Evolutionary conservation across 805 yeast genomes (phyloP).

Genomic region (Kluyveromyces wickerhamii): DNA sequence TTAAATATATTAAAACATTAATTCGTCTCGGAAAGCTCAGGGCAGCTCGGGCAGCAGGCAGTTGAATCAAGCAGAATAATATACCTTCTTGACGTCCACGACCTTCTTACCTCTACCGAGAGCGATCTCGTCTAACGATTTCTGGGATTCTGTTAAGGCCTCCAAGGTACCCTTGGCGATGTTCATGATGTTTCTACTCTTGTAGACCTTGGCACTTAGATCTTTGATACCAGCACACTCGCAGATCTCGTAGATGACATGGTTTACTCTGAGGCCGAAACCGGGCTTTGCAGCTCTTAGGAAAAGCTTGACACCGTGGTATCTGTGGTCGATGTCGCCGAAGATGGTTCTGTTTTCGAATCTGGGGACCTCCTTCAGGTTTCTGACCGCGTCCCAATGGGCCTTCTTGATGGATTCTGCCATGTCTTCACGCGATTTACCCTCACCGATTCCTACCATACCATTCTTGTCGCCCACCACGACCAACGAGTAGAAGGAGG

Average conservation of each 20-base stretch:
- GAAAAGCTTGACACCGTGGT: conserved; percentile 76
- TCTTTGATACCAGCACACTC: conserved; percentile 92
- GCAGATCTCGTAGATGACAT: conserved; percentile 82
- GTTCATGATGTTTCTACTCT: conserved; percentile 91
- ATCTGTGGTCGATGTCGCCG: conserved; percentile 75
- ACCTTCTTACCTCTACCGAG: conserved; percentile 89
- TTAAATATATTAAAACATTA: too few species aligned
- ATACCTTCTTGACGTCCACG: conserved; percentile 84
- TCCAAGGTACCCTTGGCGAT: conserved; percentile 85
- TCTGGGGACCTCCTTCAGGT: conserved; percentile 72
- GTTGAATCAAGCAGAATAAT: conserved; percentile 49
- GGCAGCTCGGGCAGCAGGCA: too few species aligned
- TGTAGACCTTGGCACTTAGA: conserved; percentile 82
- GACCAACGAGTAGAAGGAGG: conserved; percentile 72
- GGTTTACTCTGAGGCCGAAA: conserved; percentile 87
- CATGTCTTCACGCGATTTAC: conserved; percentile 75
- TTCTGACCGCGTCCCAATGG: conserved; percentile 88
- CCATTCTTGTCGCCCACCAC: conserved; percentile 92
- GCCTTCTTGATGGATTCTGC: conserved; percentile 74
- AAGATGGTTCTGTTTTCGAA: conserved; percentile 86
- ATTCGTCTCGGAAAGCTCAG: too few species aligned
- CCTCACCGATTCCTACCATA: conserved; percentile 91
- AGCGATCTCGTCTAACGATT: conserved; percentile 80
- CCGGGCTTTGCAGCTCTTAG: conserved; percentile 88
- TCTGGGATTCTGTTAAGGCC: conserved; percentile 67